Evolutionary conservation across 768 basidiomycete genomes (phyloP), one percentile per base, ranked within the genome.

Genomic region (Chalciporus sphaerocephalus): DNA sequence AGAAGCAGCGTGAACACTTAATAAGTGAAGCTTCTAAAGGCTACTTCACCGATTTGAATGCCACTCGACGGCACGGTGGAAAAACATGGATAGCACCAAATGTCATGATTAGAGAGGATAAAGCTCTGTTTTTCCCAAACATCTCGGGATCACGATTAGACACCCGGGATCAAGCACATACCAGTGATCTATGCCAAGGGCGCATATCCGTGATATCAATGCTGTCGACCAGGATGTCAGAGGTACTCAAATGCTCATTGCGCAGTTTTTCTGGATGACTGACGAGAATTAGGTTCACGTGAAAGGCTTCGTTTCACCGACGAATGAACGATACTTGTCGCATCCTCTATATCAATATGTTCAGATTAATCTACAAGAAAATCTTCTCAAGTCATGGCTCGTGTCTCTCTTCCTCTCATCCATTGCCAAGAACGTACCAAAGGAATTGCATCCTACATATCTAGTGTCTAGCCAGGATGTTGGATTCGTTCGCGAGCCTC

Each of bases 21-120:
- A 69, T 84, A 47, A 74, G 79, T 48, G 76, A 83, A 60, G 80
- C 74, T 0, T 76, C 80, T 11, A 87, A 84, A 58, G 92, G 92
- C 0, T 95, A 97, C 67, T 97, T 91, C 58, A 76, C 87, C 42
- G 95, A 97, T 61, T 73, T 84, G 32, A 87, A 89, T 56, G 81
- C 84, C 60, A 86, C 89, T 2, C 72, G 85, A 40, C 75, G 75
- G 34, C 80, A 92, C 55, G 93, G 92, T 13, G 95, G 95, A 13
- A 98, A 98, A 70, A 86, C 87, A 8, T 98, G 92, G 92, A 79
- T 92, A 41, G 93, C 92, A 10, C 94, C 93, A 1, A 81, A 77
- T 17, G 86, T 88, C 17, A 73, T 97, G 55, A 92, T 98, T 51
- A 81, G 83, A 22, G 89, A 92, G 70, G 91, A 95, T 53, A 87